These are phyloP conservation scores for Yarrowia galli DNA, from an alignment of 1,139 yeast species.

Conservation along the genomic window DNA sequence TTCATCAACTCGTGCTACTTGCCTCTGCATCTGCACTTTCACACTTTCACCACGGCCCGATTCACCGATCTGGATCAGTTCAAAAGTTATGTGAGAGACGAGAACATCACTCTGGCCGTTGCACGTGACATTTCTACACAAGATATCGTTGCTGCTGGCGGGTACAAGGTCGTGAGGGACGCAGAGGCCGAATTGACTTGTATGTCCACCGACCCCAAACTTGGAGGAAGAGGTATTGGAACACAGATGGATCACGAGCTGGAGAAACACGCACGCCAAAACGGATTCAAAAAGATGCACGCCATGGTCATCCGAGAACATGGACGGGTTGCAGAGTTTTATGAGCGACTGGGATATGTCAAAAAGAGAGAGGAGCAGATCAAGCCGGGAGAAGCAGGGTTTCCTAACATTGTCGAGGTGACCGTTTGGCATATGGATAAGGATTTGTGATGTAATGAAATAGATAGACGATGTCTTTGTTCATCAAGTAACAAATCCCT, in stretches of 20 bases:
- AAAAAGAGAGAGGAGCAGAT: conserved; percentile 15
- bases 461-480: too few species aligned
- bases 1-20: conserved; percentile 32
- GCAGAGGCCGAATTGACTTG: conserved; percentile 5
- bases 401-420: conserved; percentile 12
- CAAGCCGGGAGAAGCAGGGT: neutral
- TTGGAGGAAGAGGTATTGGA: conserved; percentile 21
- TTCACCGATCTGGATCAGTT: conserved; percentile 2
- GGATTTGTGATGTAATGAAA: conserved; percentile 12
- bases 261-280: conserved; percentile 9
- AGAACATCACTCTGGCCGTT: neutral
- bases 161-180: neutral
- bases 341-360: conserved; percentile 7
- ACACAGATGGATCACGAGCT: conserved; percentile 7
- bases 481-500: too few species aligned
- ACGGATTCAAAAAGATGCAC: conserved; percentile 13
- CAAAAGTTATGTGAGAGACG: neutral
- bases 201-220: conserved; percentile 6
- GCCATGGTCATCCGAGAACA: conserved; percentile 32
- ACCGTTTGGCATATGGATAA: conserved; percentile 20
- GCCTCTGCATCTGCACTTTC: conserved; percentile 23
- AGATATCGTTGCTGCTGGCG: conserved; percentile 25
- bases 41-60: conserved; percentile 9
- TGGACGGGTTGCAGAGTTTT: conserved; percentile 23
- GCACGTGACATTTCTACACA: conserved; percentile 12